Evolutionary conservation across 2,329 filamentous ascomycete genomes (phyloP).

Genomic region (Cercospora beticola): DNA sequence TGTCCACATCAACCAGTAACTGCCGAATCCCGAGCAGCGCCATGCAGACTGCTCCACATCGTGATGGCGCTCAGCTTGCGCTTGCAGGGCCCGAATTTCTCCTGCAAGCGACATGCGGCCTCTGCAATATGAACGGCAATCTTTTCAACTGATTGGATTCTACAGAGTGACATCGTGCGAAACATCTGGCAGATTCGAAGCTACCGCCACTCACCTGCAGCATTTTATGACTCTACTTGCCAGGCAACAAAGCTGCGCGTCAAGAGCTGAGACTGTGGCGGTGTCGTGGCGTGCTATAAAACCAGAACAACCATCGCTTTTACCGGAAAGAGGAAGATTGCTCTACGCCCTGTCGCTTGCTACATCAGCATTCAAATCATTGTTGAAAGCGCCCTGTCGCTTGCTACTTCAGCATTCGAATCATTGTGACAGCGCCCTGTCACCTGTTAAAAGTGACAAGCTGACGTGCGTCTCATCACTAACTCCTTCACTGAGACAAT

Average conservation of each 20-base stretch:
- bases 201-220: constrained; percentile 4
- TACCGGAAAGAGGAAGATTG: not conserved
- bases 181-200: not conserved
- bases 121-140: not conserved
- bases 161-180: not conserved
- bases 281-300: constrained; percentile 6
- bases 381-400: not conserved
- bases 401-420: not conserved
- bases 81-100: not conserved
- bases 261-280: not conserved
- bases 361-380: not conserved
- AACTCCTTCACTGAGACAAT: constrained; percentile 17
- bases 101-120: not conserved
- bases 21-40: not conserved
- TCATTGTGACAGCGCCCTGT: not conserved
- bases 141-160: not conserved
- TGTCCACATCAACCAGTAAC: not conserved
- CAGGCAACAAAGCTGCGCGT: not conserved
- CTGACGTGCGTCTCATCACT: not conserved
- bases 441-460: not conserved
- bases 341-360: not conserved
- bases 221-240: constrained; percentile 1
- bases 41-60: not conserved
- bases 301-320: not conserved
- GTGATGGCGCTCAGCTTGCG: not conserved